phyloP scores from a whole-genome alignment of 2,329 filamentous ascomycete genomes.

The Uncinocarpus reesii region DNA sequence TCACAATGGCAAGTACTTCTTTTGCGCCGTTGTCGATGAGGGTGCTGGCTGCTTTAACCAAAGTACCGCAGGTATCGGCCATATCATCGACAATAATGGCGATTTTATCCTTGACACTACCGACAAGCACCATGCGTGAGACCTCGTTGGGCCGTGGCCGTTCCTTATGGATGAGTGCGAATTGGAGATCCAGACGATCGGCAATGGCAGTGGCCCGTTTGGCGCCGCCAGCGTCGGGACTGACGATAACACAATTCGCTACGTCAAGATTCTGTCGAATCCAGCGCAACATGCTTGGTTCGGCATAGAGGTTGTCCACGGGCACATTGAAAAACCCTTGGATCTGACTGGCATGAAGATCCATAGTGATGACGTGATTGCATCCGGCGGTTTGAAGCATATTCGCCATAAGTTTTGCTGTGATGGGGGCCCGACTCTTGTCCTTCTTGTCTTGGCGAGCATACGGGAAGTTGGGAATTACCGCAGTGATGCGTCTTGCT shows the following conservation, averaged over 20 bases:
- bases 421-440: conserved; percentile 90
- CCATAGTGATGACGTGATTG: conserved; percentile 92
- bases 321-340: conserved; percentile 90
- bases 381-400: conserved; percentile 94
- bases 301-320: conserved; percentile 77
- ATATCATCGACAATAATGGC: conserved; percentile 97
- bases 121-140: conserved; percentile 89
- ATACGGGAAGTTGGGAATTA: conserved; percentile 94
- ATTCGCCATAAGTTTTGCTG: conserved; percentile 89
- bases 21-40: conserved; percentile 77
- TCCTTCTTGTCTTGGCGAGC: conserved; percentile 97
- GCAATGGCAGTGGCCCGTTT: conserved; percentile 92
- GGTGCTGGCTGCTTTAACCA: conserved; percentile 78
- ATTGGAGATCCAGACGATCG: conserved; percentile 78
- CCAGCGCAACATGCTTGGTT: conserved; percentile 84
- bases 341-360: conserved; percentile 86
- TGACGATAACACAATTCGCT: conserved; percentile 83
- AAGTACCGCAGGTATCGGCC: conserved; percentile 88
- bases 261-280: conserved; percentile 76
- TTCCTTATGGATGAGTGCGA: conserved; percentile 95
- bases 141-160: conserved; percentile 84
- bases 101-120: conserved; percentile 79
- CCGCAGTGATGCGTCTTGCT: conserved; percentile 84
- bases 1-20: conserved; percentile 88
- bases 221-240: conserved; percentile 85